phyloP scores from a whole-genome alignment of 2,329 filamentous ascomycete genomes.

The Beauveria rudraprayagi region DNA sequence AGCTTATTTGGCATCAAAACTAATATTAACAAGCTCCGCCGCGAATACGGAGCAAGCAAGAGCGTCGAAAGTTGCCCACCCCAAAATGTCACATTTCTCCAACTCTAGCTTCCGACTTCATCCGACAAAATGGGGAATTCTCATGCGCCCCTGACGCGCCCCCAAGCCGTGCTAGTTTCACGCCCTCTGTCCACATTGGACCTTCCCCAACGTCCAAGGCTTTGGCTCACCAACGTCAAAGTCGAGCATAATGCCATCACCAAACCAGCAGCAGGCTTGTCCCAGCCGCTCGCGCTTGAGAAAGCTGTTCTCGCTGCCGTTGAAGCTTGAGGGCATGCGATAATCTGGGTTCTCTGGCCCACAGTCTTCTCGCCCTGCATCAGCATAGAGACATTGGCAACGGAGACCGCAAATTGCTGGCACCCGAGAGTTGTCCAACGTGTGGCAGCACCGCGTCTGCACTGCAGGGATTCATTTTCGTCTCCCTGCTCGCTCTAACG shows the following conservation, averaged over 20 bases:
- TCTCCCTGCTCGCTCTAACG: neutral
- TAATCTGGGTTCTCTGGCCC: too few relatives aligned
- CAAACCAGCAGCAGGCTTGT: neutral
- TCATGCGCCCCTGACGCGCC: slow-evolving; percentile 4
- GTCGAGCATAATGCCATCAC: neutral
- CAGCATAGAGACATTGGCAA: neutral
- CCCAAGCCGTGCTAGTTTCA: slow-evolving; percentile 2
- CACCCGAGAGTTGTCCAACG: slow-evolving; percentile 3
- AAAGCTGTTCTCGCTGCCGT: neutral
- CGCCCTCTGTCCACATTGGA: neutral
- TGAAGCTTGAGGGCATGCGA: neutral
- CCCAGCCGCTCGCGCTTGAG: neutral
- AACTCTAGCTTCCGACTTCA: slow-evolving; percentile 10
- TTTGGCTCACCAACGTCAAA: neutral
- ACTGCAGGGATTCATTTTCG: slow-evolving; percentile 3
- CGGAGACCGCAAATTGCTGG: neutral
- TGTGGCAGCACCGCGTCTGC: neutral
- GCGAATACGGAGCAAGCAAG: neutral
- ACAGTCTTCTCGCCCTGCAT: too few relatives aligned
- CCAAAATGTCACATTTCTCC: slow-evolving; percentile 3
- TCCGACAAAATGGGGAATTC: slow-evolving; percentile 11
- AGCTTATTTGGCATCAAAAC: slow-evolving; percentile 6
- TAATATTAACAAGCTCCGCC: neutral
- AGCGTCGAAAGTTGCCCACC: neutral
- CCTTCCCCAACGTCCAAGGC: slow-evolving; percentile 3